Percentiles rank a stretch among this genome's conserved stretches.
Evolutionary conservation across 2,329 filamentous ascomycete species (phyloP).

Genomic region (Arthrobotrys iridis): DNA sequence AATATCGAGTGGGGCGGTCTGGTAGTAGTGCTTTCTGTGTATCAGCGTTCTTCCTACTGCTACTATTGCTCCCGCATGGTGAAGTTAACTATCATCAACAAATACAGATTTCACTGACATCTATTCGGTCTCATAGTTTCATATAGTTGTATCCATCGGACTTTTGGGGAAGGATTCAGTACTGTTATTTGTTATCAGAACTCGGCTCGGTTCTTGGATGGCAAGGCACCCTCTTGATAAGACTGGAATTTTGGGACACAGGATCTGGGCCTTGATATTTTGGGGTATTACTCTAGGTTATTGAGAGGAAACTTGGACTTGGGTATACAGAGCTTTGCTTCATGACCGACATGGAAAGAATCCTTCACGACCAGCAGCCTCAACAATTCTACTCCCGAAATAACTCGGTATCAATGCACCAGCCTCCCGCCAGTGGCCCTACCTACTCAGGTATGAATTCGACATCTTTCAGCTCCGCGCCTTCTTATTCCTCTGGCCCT

Average conservation of each 20-base stretch:
- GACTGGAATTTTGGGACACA: conserved; percentile 27
- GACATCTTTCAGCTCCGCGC: conserved; percentile 48
- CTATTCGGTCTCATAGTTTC: neutral
- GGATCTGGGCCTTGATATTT: conserved; percentile 39
- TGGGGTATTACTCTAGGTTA: conserved; percentile 39
- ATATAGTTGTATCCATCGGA: neutral
- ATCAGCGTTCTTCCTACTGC: conserved; percentile 10
- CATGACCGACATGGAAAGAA: conserved; percentile 52
- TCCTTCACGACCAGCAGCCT: conserved; percentile 51
- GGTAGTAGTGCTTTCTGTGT: conserved; percentile 14
- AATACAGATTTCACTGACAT: conserved; percentile 7
- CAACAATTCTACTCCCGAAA: conserved; percentile 47
- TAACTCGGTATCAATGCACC: conserved; percentile 47
- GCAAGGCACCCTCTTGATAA: conserved; percentile 25
- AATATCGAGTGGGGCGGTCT: conserved; percentile 37
- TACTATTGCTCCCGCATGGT: neutral
- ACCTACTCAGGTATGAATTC: conserved; percentile 48
- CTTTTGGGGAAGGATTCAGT: neutral
- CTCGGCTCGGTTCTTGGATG: conserved; percentile 19
- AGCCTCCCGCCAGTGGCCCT: conserved; percentile 43
- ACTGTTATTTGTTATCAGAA: neutral
- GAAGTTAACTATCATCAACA: neutral
- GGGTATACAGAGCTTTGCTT: conserved; percentile 13
- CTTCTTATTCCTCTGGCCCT: conserved; percentile 41
- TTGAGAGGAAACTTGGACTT: conserved; percentile 29